phyloP scores from a whole-genome alignment of 2,329 filamentous ascomycete genomes.

The Chaetomiaceae sp. region DNA sequence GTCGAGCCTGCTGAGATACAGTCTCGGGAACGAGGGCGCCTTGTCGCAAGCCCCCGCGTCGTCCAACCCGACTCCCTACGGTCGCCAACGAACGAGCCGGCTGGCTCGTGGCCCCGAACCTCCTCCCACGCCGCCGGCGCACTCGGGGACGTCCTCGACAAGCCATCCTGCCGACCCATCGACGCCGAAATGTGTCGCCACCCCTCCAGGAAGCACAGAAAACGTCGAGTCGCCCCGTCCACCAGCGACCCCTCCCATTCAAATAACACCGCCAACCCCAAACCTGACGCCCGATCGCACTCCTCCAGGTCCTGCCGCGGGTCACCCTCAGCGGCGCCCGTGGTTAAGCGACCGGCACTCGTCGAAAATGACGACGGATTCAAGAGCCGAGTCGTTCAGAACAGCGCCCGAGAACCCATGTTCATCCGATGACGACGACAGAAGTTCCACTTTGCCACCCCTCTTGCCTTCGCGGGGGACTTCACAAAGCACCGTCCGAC shows the following conservation, averaged over 20 bases:
- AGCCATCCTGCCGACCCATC: constrained; percentile 42
- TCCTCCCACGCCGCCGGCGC: constrained; percentile 59
- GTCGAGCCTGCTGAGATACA: constrained; percentile 19
- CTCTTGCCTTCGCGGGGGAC: constrained; percentile 36
- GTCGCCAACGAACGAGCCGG: constrained; percentile 15
- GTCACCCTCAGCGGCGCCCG: constrained; percentile 44
- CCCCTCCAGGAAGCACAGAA: constrained; percentile 36
- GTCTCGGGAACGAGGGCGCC: constrained; percentile 18
- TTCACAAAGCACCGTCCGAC: constrained; percentile 43
- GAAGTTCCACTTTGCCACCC: constrained; percentile 39
- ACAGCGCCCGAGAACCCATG: constrained; percentile 63
- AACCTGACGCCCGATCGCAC: constrained; percentile 59
- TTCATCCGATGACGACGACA: constrained; percentile 57
- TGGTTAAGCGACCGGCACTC: constrained; percentile 43
- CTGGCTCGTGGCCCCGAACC: constrained; percentile 29
- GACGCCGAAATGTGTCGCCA: constrained; percentile 38
- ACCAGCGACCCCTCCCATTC: constrained; percentile 58
- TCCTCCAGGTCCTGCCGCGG: constrained; percentile 44
- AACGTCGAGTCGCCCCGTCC: constrained; percentile 35
- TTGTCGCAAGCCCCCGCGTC: constrained; percentile 20
- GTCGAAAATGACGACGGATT: constrained; percentile 53
- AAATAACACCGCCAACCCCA: constrained; percentile 66
- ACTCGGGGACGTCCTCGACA: constrained; percentile 54
- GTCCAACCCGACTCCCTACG: constrained; percentile 14
- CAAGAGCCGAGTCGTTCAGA: constrained; percentile 64